Evolutionary conservation across 2,329 filamentous ascomycete genomes (phyloP).

Genomic region (Neofusicoccum sp.): DNA sequence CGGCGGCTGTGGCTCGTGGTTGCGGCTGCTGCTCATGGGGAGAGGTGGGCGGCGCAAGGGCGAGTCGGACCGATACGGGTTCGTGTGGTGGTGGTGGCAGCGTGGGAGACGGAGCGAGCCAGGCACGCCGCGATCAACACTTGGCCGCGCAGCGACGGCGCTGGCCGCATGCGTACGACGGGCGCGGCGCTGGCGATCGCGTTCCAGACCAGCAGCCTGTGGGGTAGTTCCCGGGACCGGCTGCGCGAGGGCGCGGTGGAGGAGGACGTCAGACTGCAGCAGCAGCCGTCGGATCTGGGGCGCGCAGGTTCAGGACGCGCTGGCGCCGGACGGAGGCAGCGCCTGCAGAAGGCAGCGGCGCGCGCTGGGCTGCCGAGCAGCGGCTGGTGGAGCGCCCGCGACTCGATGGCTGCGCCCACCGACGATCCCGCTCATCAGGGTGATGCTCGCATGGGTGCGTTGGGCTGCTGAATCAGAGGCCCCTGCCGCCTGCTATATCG

Average conservation of each 20-base stretch:
- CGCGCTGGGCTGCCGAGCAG: background rate
- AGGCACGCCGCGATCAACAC: constrained; percentile 5
- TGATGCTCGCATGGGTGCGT: constrained; percentile 10
- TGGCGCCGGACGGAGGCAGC: background rate
- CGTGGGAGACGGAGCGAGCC: background rate
- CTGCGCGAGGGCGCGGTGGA: background rate
- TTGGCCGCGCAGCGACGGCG: background rate
- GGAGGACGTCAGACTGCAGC: constrained; percentile 12
- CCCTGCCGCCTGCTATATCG: background rate
- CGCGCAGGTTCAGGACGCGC: background rate
- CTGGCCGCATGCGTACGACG: background rate
- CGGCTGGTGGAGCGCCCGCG: constrained; percentile 1
- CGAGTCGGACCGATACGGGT: constrained; percentile 14
- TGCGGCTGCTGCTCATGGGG: background rate
- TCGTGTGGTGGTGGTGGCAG: background rate
- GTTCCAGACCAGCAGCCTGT: constrained; percentile 13
- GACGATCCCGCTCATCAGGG: constrained; percentile 16
- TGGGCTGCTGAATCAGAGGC: constrained; percentile 4
- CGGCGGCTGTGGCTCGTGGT: constrained; percentile 8
- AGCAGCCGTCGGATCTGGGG: constrained; percentile 2
- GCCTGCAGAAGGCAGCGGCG: background rate
- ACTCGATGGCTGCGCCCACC: constrained; percentile 16
- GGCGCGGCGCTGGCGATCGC: background rate
- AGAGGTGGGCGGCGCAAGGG: background rate
- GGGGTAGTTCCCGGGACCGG: constrained; percentile 11